Evolutionary conservation across 306 rosid species (phyloP).

Genomic region (Vigna trinervia): DNA sequence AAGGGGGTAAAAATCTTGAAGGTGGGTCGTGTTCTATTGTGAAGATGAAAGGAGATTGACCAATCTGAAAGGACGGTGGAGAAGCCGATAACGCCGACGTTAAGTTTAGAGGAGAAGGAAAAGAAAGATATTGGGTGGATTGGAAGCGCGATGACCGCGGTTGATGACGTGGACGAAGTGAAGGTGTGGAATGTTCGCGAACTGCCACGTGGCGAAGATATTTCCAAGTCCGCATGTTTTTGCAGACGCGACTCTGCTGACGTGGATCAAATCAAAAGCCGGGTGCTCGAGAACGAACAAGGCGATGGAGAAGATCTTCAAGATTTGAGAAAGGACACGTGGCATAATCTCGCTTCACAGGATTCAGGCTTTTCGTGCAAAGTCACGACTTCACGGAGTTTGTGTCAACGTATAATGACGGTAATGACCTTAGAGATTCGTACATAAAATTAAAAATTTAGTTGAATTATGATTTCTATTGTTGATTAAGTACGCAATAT

Average conservation of each 20-base stretch:
- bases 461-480: no score
- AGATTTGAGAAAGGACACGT: slow-evolving; percentile 57
- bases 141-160: slow-evolving; percentile 1
- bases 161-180: slow-evolving; percentile 63
- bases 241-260: slow-evolving; percentile 39
- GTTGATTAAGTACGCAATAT: no score
- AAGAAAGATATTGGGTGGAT: slow-evolving; percentile 45
- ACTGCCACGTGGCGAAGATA: slow-evolving; percentile 64
- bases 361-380: neutral
- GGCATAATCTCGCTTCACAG: slow-evolving; percentile 3
- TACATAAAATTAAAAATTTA: no score
- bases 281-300: slow-evolving; percentile 39
- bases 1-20: neutral
- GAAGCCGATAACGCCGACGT: slow-evolving; percentile 48
- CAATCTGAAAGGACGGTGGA: slow-evolving; percentile 39
- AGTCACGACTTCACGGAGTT: neutral
- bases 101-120: slow-evolving; percentile 24
- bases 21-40: neutral
- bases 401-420: neutral
- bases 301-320: slow-evolving; percentile 41
- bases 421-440: neutral
- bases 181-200: slow-evolving; percentile 53
- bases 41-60: slow-evolving; percentile 44
- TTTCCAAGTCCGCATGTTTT: slow-evolving; percentile 53
- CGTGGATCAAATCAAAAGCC: slow-evolving; percentile 72